Conservation (phyloP, 371 early-diverging fungal genomes). For the Spraguea lophii region DNA sequence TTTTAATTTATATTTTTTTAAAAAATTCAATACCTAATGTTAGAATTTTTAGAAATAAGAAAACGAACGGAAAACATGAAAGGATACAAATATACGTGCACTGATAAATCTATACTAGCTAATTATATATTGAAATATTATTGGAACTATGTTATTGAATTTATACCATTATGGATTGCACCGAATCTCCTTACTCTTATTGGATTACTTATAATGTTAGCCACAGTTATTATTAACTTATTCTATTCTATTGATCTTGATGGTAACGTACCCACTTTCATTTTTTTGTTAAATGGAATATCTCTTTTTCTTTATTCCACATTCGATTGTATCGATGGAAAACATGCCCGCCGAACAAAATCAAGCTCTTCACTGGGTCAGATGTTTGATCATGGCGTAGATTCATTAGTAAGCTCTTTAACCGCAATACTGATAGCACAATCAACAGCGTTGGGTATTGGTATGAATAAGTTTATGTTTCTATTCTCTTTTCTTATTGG, state of each 20-base stretch:
- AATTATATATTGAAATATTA: constrained; percentile 61
- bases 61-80: constrained; percentile 55
- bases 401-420: constrained; percentile 25
- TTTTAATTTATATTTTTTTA: too few relatives aligned
- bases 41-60: too few relatives aligned
- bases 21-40: too few relatives aligned
- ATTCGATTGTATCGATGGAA: constrained; percentile 87
- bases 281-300: constrained; percentile 55
- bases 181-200: constrained; percentile 83
- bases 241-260: constrained; percentile 54
- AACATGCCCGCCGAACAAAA: constrained; percentile 79
- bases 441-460: constrained; percentile 48
- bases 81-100: constrained; percentile 57
- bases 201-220: constrained; percentile 56
- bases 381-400: constrained; percentile 52
- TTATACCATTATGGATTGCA: constrained; percentile 71
- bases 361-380: constrained; percentile 76
- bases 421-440: constrained; percentile 33
- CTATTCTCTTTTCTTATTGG: constrained; percentile 35
- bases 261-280: constrained; percentile 58
- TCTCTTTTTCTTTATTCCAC: constrained; percentile 76
- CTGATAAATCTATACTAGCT: constrained; percentile 61
- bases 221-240: constrained; percentile 42
- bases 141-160: constrained; percentile 61
- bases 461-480: constrained; percentile 10